Evolutionary conservation across 768 basidiomycete genomes (phyloP), one percentile per base, ranked within the genome.

Genomic region (Calocybe indica): DNA sequence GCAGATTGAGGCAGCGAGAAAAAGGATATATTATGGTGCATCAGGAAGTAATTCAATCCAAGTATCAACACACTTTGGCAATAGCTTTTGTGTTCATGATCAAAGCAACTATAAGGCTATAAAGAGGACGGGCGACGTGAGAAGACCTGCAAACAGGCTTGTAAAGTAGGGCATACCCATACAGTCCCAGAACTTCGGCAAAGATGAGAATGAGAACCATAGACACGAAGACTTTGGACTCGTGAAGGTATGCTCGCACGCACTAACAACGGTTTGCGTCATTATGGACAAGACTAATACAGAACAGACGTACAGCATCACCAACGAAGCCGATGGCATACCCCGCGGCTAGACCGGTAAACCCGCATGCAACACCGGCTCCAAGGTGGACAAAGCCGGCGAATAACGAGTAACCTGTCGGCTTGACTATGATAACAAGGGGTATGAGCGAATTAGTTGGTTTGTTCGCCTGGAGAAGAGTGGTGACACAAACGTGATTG

Each of bases 181-280:
- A 92, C 47, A 95, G 66, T 34, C 93, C 93, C 49, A 96, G 70
- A 15, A 96, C 93, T 65, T 95, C 92, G 6, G 83, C 85, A 55
- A 92, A 92, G 54, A 92, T 92, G 61, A 98, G 82, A 54, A 98
- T 94, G 37, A 98, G 82, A 13, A 98, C 92, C 94, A 97, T 97
- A 6, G 85, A 75, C 14, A 97, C 94, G 61, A 94, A 97, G 28
- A 97, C 82, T 62, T 82, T 85, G 52, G 85, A 84, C 69, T 96
- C 93, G 58, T 92, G 79, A 22, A 96, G 79, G 61, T 92, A 96
- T 12, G 51, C 50, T 43, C 50, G 55, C 15, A 59, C 58, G 46
- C 58, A 59, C 58, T 59, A 40, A 11, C 6, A 28, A 29, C 15
- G 37, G 37, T 31, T 49, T 7, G 42, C 36, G 39, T 30, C 35